Evolutionary conservation across 768 basidiomycete genomes (phyloP), one percentile per base, ranked within the genome.

Genomic region (Lentinus tigrinus): DNA sequence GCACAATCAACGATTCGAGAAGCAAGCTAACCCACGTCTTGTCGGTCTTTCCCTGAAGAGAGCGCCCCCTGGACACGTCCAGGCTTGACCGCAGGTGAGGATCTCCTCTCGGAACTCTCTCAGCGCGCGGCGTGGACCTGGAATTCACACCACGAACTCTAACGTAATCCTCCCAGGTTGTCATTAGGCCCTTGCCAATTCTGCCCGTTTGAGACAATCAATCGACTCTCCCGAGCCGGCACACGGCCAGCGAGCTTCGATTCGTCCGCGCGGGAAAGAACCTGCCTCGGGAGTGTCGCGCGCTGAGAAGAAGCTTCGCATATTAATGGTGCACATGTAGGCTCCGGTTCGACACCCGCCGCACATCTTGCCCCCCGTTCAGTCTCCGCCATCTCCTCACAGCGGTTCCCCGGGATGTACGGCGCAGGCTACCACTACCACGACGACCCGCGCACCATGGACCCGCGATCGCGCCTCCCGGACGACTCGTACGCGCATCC

Each of bases 321-420:
- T 61, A 56, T 57, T 57, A 53, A 61, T 55, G 38, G 37, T 48
- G 40, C 55, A 40, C 31, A 19, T 23, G 27, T 37, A 14, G 21
- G 36, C 24, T 26, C 58, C 50, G 60, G 51, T 61, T 61, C 60
- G 56, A 51, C 31, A 61, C 39, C 60, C 60, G 56, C 60, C 28
- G 51, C 52, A 52, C 42, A 31, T 31, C 40, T 14, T 17, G 37
- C 49, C 60, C 54, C 60, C 38, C 54, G 50, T 57, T 61, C 59
- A 56, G 19, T 56, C 60, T 61, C 60, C 60, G 60, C 60, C 55
- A 61, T 52, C 60, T 52, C 21, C 50, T 54, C 59, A 38, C 51
- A 40, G 39, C 39, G 55, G 60, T 36, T 52, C 60, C 60, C 46
- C 8, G 47, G 55, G 39, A 61, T 61, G 60, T 61, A 57, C 60